These are phyloP conservation scores for Dictyostelium purpureum DNA, from an alignment of 78 protist species.

Conservation along the genomic window DNA sequence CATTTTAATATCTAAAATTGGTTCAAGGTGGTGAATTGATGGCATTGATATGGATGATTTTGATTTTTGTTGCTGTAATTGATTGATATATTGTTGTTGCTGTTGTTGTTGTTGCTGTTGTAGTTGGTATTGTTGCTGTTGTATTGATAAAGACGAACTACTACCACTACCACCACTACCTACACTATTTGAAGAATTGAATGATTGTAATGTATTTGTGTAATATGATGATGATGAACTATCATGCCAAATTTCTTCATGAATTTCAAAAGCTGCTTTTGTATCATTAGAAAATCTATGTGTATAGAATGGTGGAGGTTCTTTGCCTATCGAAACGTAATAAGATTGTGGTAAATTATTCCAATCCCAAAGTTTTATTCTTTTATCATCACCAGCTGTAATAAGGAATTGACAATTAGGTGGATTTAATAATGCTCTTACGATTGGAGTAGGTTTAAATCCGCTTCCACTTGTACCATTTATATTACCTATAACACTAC, in stretches of 20 bases:
- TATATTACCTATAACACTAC: neutral
- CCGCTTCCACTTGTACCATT: neutral
- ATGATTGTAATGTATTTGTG: constrained; percentile 3
- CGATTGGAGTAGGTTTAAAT: constrained; percentile 12
- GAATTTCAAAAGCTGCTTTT: constrained; percentile 19
- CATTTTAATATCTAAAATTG: constrained; percentile 71
- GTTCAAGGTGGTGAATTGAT: constrained; percentile 80
- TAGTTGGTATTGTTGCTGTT: neutral
- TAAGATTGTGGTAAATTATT: constrained; percentile 9
- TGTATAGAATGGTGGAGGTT: constrained; percentile 32
- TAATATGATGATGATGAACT: constrained; percentile 8
- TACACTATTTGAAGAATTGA: neutral
- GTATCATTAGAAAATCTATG: constrained; percentile 39
- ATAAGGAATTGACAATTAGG: constrained; percentile 52
- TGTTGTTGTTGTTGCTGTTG: neutral
- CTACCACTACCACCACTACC: neutral
- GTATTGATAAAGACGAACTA: neutral
- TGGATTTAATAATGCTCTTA: constrained; percentile 66
- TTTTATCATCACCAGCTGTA: constrained; percentile 80
- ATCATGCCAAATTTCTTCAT: constrained; percentile 71
- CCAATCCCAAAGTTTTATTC: constrained; percentile 72
- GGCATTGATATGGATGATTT: constrained; percentile 51
- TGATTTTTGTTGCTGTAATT: constrained; percentile 26
- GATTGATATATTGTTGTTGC: constrained; percentile 3
- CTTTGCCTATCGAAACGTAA: constrained; percentile 54